Base-by-base conservation (phyloP, 495 filamentous ascomycete species). In the Geopyxis carbonaria region DNA sequence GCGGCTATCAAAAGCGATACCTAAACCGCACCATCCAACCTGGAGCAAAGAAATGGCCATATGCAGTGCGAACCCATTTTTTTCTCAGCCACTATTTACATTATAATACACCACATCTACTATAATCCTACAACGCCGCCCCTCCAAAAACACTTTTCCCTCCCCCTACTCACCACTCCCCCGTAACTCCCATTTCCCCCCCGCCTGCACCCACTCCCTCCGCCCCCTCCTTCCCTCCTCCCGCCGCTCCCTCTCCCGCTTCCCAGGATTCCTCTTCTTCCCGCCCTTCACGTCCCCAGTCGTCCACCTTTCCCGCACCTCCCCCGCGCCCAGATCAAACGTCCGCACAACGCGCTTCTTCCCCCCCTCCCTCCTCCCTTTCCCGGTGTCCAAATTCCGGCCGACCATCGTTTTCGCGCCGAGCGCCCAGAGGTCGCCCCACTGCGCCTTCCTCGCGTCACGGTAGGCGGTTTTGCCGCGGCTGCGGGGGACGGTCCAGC, bases 381-480 rank as follows among this genome's bases (percentile, higher is more conserved):
- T 40, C 50, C n/a, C 35, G 37, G 36, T 34, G 45, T 73, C 70
- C 31, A 82, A 54, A 27, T 60, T 66, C 41, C 79, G 62, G 2
- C 47, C 46, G 1, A 76, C 67, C 29, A 81, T 66, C 0, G 82
- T 91, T 69, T 95, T 97, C 5, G 85, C 86, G 0, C 87, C 91
- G 2, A 97, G 64, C 4, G 85, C 84, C 89, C 89, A 97, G 14
- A 94, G 62, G 57, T 97, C 89, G 30, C 91, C 89, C 89, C 89
- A 95, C 25, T 57, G 58, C 0, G 77, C 68, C 57, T 97, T 97
- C 42, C 87, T 73, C 20, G 91, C 91, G 53, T 97, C 91, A 31
- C 75, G 77, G 62, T 80, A 95, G 2, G 82, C 82, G 46, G 75
- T 69, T 41, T 69, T 75, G 45, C 77, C 76, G 58, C 74, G 91